Evolutionary conservation across 2,329 filamentous ascomycete species (phyloP), one percentile per base, ranked within the genome.

Genomic region (Neonectria faginata): DNA sequence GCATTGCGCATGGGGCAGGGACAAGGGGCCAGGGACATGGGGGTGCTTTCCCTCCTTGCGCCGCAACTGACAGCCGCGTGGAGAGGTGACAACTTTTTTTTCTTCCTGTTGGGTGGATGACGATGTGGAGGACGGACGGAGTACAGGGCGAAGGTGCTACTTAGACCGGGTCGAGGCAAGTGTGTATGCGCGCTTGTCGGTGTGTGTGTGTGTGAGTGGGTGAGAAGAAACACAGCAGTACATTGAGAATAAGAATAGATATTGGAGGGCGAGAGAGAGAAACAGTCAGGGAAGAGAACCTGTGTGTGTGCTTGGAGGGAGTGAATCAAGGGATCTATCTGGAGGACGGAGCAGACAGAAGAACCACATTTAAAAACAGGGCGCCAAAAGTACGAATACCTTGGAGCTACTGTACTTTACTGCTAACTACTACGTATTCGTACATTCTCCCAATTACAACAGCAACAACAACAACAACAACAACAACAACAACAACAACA

Each of bases 1-100:
- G 64, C 70, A 72, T 72, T 72, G 66, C 66, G 64, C 69, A 70
- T 69, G 66, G 70, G 69, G 69, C 70, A 72, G 44, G 70, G 70
- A 72, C 70, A 72, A 71, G 69, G 69, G 68, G 65, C 25, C 55
- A 25, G 20, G 27, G 68, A 65, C 68, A 60, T 51, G 68, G 68
- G 68, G 47, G 48, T 27, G 56, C 41, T 64, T 70, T 71, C 42
- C 63, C 62, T 60, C 60, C 56, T 70, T 72, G 62, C 64, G 70
- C 67, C 70, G 67, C 52, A 70, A 63, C 60, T 63, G 60, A 63
- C 60, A 63, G 60, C 55, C 60, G 60, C 60, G 55, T 63, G 60
- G 55, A 63, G 60, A 57, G 56, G 55, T 63, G 60, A 55, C 60
- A 58, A 58, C 50, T 57, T 54, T 48, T 48, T 63, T 33, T 33